Conservation (phyloP, 257 asterid species). For the Paulownia fortunei region DNA sequence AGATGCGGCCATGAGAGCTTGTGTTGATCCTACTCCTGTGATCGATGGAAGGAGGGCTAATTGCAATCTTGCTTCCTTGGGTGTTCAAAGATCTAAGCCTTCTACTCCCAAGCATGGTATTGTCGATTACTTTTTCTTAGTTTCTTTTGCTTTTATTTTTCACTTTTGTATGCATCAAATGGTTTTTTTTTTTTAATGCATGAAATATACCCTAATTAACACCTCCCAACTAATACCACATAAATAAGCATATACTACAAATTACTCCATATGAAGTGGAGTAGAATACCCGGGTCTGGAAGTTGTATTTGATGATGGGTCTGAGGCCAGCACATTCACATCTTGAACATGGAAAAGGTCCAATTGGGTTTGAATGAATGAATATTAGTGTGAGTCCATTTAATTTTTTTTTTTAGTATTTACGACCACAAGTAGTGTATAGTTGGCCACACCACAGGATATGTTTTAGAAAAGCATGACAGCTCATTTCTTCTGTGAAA, state of each 20-base stretch:
- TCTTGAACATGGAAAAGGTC: not conserved
- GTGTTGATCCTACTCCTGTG: constrained; percentile 91
- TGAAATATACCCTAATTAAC: not conserved
- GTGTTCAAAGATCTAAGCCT: constrained; percentile 95
- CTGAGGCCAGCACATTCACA: not conserved
- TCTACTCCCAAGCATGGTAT: constrained; percentile 87
- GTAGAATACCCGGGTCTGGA: no score
- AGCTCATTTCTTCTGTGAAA: constrained; percentile 62
- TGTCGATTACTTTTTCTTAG: not conserved
- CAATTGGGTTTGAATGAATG: constrained; percentile 10
- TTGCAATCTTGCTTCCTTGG: constrained; percentile 97
- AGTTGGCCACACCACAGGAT: constrained; percentile 25
- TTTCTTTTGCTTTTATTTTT: not conserved
- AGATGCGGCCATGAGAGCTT: constrained; percentile 96
- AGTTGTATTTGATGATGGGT: not conserved
- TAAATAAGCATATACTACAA: no score
- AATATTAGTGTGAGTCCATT: not conserved
- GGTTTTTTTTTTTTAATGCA: constrained; percentile 10
- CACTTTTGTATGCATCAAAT: not conserved
- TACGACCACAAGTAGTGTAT: constrained; percentile 19
- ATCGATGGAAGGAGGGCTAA: constrained; percentile 98
- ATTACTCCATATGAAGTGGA: no score
- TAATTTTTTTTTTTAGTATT: not conserved
- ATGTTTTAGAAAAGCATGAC: constrained; percentile 61
- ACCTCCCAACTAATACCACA: not conserved